Conservation (phyloP, 2,329 filamentous ascomycete genomes). For the Curvularia hawaiiensis region DNA sequence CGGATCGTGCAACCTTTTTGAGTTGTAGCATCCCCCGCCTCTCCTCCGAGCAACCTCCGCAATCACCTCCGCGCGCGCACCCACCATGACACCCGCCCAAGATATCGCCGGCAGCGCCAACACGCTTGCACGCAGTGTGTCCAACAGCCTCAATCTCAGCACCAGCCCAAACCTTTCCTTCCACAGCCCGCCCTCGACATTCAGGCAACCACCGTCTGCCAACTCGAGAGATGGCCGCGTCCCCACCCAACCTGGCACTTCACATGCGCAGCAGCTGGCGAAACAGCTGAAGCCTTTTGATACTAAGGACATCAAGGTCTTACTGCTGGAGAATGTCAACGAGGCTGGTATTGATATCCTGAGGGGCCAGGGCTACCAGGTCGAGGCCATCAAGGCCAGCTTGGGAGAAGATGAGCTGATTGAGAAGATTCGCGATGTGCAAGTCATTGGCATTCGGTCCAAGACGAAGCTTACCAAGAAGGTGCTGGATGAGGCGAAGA, state of each 20-base stretch:
- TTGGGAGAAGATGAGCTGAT: conserved; percentile 92
- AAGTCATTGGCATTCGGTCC: conserved; percentile 96
- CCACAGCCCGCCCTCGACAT: conserved; percentile 71
- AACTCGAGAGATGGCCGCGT: conserved; percentile 47
- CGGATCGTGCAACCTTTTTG: conserved; percentile 24
- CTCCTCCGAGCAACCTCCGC: conserved; percentile 24
- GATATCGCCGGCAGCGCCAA: conserved; percentile 42
- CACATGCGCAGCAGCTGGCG: conserved; percentile 46
- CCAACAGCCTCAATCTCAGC: conserved; percentile 70
- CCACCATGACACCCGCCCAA: conserved; percentile 44
- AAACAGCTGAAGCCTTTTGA: conserved; percentile 96
- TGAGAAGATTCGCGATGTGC: conserved; percentile 96
- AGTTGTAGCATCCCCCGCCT: conserved; percentile 25
- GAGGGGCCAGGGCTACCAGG: conserved; percentile 87
- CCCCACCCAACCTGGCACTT: conserved; percentile 26
- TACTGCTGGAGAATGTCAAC: conserved; percentile 96
- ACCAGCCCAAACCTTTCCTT: conserved; percentile 77
- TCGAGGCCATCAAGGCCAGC: conserved; percentile 87
- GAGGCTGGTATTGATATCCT: conserved; percentile 85
- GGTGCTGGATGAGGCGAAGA: conserved; percentile 87
- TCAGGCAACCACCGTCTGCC: conserved; percentile 46
- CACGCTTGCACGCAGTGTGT: conserved; percentile 53
- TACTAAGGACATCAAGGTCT: conserved; percentile 93
- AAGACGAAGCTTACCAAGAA: conserved; percentile 93
- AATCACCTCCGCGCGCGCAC: conserved; percentile 25